Percentiles rank a stretch among this genome's conserved stretches.
Evolutionary conservation across 305 asterid species (phyloP).

Genomic region (Fraxinus ornus): DNA sequence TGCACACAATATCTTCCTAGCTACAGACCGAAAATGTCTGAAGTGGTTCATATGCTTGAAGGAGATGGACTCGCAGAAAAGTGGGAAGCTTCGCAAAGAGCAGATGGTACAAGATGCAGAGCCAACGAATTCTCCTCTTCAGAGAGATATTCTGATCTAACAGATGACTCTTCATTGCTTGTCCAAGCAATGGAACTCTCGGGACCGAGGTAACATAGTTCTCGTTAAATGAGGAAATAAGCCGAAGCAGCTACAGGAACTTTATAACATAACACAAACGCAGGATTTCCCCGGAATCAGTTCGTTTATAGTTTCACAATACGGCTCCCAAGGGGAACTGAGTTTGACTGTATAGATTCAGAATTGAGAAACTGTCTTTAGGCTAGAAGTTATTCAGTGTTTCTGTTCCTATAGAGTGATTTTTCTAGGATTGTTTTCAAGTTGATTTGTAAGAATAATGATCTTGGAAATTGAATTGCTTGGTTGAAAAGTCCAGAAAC

Average conservation of each 20-base stretch:
- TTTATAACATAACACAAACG: not conserved
- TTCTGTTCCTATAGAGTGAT: not conserved
- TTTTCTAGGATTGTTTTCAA: not conserved
- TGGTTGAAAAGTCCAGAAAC: not conserved
- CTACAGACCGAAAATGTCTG: conserved; percentile 93
- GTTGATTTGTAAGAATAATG: conserved; percentile 11
- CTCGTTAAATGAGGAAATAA: not conserved
- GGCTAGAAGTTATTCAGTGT: not conserved
- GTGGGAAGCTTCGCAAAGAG: conserved; percentile 91
- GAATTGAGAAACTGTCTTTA: conserved; percentile 21
- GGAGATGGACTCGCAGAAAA: conserved; percentile 95
- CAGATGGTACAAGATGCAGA: conserved; percentile 60
- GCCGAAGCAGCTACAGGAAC: not conserved
- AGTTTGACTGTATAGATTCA: conserved; percentile 32
- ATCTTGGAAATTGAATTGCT: not conserved
- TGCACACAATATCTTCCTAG: conserved; percentile 82
- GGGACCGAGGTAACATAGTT: conserved; percentile 68
- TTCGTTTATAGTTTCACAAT: conserved; percentile 22
- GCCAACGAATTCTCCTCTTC: conserved; percentile 81
- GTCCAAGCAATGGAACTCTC: conserved; percentile 96
- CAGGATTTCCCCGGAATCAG: conserved; percentile 4
- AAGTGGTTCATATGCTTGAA: conserved; percentile 89
- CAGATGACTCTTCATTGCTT: conserved; percentile 82
- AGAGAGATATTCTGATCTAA: conserved; percentile 86
- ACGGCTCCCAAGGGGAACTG: conserved; percentile 12